These are phyloP conservation scores for Penicillium paneum DNA, from an alignment of 2,329 filamentous ascomycete species.

Conservation along the genomic window DNA sequence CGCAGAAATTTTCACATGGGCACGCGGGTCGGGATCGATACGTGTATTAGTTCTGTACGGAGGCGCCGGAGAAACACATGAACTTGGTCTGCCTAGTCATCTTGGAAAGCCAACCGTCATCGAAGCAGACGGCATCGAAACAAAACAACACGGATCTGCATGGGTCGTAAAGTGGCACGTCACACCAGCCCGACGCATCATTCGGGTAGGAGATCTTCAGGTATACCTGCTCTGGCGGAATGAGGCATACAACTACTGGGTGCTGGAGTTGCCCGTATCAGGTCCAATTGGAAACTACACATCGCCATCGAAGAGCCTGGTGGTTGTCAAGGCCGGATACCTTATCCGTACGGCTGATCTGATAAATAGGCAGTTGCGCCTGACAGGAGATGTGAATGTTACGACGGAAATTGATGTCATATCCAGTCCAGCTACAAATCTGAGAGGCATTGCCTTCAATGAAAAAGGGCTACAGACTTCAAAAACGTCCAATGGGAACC, in stretches of 20 bases:
- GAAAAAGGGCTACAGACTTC: constrained; percentile 2
- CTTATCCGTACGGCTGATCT: constrained; percentile 21
- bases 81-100: constrained; percentile 21
- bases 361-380: background rate
- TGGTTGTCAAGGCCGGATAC: constrained; percentile 30
- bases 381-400: constrained; percentile 17
- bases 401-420: constrained; percentile 19
- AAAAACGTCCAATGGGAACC: background rate
- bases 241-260: constrained; percentile 33
- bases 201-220: constrained; percentile 22
- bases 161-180: constrained; percentile 17
- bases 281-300: constrained; percentile 21
- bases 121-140: constrained; percentile 7
- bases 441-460: constrained; percentile 11
- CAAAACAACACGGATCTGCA: background rate
- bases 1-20: constrained; percentile 33
- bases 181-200: constrained; percentile 11
- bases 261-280: constrained; percentile 22
- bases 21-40: constrained; percentile 7
- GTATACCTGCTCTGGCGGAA: constrained; percentile 31
- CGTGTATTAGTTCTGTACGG: constrained; percentile 31
- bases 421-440: background rate
- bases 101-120: constrained; percentile 12
- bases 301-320: constrained; percentile 20
- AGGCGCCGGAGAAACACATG: constrained; percentile 26